Evolutionary conservation across 495 filamentous ascomycete genomes (phyloP), one percentile per base, ranked within the genome.

Genomic region (Neurospora cerealis): DNA sequence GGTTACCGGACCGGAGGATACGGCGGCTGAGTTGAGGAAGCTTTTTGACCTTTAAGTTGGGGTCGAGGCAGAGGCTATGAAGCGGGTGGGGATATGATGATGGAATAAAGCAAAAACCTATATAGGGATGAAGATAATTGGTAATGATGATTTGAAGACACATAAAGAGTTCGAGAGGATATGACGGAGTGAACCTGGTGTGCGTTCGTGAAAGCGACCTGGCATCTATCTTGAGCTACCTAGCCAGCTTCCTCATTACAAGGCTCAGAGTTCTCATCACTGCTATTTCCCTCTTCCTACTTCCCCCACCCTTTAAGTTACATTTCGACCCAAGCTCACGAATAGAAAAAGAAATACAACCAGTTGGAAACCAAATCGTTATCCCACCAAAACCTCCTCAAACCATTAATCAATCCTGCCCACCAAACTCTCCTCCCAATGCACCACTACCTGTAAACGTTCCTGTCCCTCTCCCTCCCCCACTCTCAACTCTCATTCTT

Each of bases 1-100:
- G 21, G 96, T 98, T 70, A 87, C 86, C 70, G 87, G 86, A 69
- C 95, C 96, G 15, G 90, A 94, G 73, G 94, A 98, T 77, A 97
- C 94, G 70, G 88, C 91, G 72, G 86, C 78, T 78, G 83, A 91
- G 82, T 70, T 99, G 74, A 96, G 89, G 87, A 87, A 92, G 85
- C 62, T 96, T 60, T 98, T 98, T 79, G 83, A 88, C 48, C 83
- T 96, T 71, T 93, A 85, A 83, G 13, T 28, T 7, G 6, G 17
- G 4, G 3, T 19, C 2, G n/a, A n/a, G 8, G 21, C 19, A 4
- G 44, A 21, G 19, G 44, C 3, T 48, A 28, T 10, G 21, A 3
- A 48, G 13, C 15, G 28, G 28, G 1, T 62, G 48, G 24, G 11
- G 5, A 60, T 15, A 28, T 13, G 24, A 54, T 24, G 13, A 62